Conservation (phyloP, 352 stramenopile species). For the Phytophthora tubulina region DNA sequence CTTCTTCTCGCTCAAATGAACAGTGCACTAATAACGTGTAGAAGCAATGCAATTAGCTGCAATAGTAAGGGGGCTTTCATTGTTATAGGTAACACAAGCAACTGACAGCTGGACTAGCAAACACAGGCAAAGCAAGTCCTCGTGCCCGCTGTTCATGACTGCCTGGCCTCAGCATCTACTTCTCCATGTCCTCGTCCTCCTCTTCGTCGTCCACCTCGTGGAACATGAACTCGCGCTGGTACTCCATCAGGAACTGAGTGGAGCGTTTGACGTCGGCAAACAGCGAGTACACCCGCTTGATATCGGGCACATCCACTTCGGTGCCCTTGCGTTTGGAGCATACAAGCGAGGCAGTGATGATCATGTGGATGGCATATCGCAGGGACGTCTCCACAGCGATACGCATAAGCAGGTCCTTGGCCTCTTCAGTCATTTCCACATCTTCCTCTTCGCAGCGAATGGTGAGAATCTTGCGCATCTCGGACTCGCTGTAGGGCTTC, state of each 20-base stretch:
- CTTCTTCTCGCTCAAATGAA: constrained; percentile 62
- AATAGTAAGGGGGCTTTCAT: constrained; percentile 42
- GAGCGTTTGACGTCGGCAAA: constrained; percentile 99
- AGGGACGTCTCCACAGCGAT: constrained; percentile 98
- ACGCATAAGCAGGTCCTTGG: constrained; percentile 97
- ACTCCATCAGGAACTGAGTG: constrained; percentile 99
- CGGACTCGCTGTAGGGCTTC: constrained; percentile 95
- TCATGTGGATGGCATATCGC: constrained; percentile 99
- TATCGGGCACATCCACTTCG: constrained; percentile 91
- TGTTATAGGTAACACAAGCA: constrained; percentile 44
- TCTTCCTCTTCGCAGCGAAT: constrained; percentile 99
- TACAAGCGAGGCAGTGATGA: constrained; percentile 97
- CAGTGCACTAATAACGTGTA: constrained; percentile 27
- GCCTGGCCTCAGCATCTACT: constrained; percentile 30
- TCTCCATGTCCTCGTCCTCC: constrained; percentile 46
- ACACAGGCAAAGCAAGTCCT: constrained; percentile 1
- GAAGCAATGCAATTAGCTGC: constrained; percentile 37
- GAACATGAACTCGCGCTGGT: constrained; percentile 99
- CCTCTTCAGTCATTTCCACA: constrained; percentile 98
- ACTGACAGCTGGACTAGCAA: constrained; percentile 17
- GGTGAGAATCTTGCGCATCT: constrained; percentile 97
- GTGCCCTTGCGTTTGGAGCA: constrained; percentile 95
- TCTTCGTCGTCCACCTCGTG: constrained; percentile 90
- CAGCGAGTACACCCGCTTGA: constrained; percentile 96
- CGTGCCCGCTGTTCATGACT: background rate